phyloP scores from a whole-genome alignment of 176 grass and related monocot genomes.

The Otatea glauca region DNA sequence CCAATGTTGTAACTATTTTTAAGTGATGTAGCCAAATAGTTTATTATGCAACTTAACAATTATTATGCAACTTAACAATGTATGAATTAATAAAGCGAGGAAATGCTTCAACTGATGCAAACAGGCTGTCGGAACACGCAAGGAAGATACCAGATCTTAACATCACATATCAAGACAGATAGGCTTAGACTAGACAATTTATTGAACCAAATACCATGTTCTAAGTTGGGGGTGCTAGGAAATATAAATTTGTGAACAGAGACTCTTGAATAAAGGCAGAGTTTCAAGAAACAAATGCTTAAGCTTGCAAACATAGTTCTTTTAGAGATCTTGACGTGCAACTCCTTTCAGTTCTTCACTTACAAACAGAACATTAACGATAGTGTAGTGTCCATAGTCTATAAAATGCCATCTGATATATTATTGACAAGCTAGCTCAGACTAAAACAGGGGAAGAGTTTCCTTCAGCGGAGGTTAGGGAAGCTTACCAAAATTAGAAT shows the following conservation, averaged over 20 bases:
- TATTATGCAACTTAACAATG: conserved; percentile 23
- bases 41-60: too few relatives aligned
- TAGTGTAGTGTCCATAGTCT: neutral
- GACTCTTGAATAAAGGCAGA: neutral
- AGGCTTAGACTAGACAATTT: neutral
- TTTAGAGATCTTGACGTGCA: neutral
- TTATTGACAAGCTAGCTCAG: neutral
- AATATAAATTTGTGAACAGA: conserved; percentile 9
- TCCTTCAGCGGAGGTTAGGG: neutral
- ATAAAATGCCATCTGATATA: neutral
- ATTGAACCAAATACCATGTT: neutral
- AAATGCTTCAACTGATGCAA: conserved; percentile 19
- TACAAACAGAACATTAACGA: neutral
- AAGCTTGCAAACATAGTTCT: neutral
- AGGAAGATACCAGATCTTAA: conserved; percentile 18
- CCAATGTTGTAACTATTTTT: conserved; percentile 23
- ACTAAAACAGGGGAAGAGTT: neutral
- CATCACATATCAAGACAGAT: neutral
- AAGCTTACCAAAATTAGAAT: neutral
- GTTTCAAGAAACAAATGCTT: neutral
- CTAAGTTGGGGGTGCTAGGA: neutral
- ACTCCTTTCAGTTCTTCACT: neutral
- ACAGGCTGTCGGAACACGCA: neutral
- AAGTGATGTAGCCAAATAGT: neutral
- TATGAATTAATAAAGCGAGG: neutral